Percentiles rank a stretch among this genome's conserved stretches.
Conservation (phyloP, 768 basidiomycete species). For the Boletus rubropictus region DNA sequence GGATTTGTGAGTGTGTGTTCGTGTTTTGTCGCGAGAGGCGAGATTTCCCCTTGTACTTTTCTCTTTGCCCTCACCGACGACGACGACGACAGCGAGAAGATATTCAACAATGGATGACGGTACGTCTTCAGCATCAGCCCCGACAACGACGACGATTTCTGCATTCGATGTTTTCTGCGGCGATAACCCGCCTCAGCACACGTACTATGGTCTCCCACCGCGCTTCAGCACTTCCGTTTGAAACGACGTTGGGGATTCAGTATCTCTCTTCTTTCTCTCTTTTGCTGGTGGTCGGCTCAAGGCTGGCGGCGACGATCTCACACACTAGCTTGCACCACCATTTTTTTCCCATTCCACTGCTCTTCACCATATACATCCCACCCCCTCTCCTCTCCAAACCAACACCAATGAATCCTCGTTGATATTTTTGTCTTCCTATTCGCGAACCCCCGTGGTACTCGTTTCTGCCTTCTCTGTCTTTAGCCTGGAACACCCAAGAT, state of each 20-base stretch:
- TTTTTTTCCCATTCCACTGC: slow-evolving; percentile 13
- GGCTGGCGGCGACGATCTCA: slow-evolving; percentile 26
- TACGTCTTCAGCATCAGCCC: slow-evolving; percentile 78
- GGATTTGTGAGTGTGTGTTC: slow-evolving; percentile 17
- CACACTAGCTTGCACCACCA: slow-evolving; percentile 6
- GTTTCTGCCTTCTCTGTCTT: slow-evolving; percentile 20
- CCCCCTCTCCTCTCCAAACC: slow-evolving; percentile 22
- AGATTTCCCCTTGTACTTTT: neutral
- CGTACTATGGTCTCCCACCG: slow-evolving; percentile 27
- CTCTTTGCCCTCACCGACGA: slow-evolving; percentile 2
- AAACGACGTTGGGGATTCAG: slow-evolving; percentile 25
- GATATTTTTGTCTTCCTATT: slow-evolving; percentile 36
- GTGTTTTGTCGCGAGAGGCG: slow-evolving; percentile 13
- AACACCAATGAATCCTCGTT: slow-evolving; percentile 37
- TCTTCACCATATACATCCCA: slow-evolving; percentile 7
- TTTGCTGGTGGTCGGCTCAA: slow-evolving; percentile 31
- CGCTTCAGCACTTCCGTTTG: slow-evolving; percentile 29
- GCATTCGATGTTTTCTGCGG: slow-evolving; percentile 39
- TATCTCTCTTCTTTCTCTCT: slow-evolving; percentile 7
- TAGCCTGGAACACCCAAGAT: slow-evolving; percentile 84
- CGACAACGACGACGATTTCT: slow-evolving; percentile 55
- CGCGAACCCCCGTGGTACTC: slow-evolving; percentile 13
- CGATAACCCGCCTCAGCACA: slow-evolving; percentile 28
- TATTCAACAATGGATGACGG: slow-evolving; percentile 56
- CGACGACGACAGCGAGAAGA: slow-evolving; percentile 23